phyloP scores from a whole-genome alignment of 371 early-diverging fungal species.

The Lichtheimia corymbifera region DNA sequence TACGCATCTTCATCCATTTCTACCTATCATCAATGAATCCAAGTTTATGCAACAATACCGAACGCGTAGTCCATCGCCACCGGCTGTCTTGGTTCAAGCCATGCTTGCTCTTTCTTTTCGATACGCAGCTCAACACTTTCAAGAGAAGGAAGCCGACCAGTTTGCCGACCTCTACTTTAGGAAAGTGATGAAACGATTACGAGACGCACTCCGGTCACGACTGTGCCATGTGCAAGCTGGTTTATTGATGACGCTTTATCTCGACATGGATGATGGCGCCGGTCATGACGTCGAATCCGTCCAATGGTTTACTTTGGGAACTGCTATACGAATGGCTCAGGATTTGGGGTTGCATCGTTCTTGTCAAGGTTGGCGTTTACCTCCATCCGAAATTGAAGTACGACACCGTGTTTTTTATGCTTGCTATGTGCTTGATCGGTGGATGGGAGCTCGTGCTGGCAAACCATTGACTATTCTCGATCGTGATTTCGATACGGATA shows the following conservation, averaged over 20 bases:
- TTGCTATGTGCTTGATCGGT: conserved; percentile 61
- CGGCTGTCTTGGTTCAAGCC: conserved; percentile 45
- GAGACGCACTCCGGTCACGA: conserved; percentile 30
- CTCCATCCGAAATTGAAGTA: conserved; percentile 55
- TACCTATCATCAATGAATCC: conserved; percentile 59
- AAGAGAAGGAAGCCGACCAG: conserved; percentile 28
- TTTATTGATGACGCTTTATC: conserved; percentile 40
- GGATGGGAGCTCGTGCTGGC: conserved; percentile 51
- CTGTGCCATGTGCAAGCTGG: conserved; percentile 49
- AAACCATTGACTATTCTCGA: conserved; percentile 55
- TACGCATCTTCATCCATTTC: conserved; percentile 54
- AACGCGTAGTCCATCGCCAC: conserved; percentile 17
- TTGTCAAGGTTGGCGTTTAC: conserved; percentile 52
- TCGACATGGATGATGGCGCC: conserved; percentile 41
- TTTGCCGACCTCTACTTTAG: conserved; percentile 40
- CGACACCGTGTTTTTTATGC: conserved; percentile 68
- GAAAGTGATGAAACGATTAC: conserved; percentile 38
- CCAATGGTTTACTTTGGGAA: conserved; percentile 63
- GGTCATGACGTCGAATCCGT: conserved; percentile 35
- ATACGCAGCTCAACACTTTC: conserved; percentile 33
- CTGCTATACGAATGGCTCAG: conserved; percentile 68
- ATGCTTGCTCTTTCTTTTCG: conserved; percentile 56
- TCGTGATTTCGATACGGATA: conserved; percentile 47
- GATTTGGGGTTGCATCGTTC: conserved; percentile 71
- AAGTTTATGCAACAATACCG: conserved; percentile 47